Conservation (phyloP, 1,139 yeast species). For the Taiozyma onychis region DNA sequence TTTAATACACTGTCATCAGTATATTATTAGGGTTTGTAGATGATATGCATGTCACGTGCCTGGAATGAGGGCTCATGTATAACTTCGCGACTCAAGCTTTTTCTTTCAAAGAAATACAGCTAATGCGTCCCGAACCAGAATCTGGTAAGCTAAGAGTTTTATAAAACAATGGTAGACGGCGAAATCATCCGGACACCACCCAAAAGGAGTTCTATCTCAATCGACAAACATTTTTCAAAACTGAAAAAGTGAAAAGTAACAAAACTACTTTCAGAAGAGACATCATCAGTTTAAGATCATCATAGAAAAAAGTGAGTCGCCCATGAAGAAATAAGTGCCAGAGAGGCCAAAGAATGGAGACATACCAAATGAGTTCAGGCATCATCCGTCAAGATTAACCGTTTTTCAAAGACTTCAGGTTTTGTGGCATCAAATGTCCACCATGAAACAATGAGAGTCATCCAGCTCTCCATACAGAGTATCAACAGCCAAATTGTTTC, state of each 20-base stretch:
- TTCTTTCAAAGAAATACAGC: background rate
- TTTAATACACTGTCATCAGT: background rate
- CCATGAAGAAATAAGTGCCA: background rate
- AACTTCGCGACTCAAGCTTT: background rate
- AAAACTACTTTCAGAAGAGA: slow-evolving; percentile 9
- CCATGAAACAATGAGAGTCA: background rate
- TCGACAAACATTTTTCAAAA: slow-evolving; percentile 13
- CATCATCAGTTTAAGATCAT: slow-evolving; percentile 15
- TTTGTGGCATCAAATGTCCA: background rate
- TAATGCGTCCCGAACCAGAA: background rate
- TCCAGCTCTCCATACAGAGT: background rate
- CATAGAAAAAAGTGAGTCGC: slow-evolving; percentile 15
- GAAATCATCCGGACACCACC: slow-evolving; percentile 8
- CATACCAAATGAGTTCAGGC: background rate
- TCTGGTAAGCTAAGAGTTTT: background rate
- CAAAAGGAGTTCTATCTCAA: background rate
- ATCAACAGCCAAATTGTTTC: background rate
- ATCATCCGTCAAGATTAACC: background rate
- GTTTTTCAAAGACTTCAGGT: background rate
- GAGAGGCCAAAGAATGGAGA: background rate
- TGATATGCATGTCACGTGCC: background rate
- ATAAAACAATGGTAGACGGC: too few species aligned
- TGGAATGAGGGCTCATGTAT: background rate
- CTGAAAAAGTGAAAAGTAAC: slow-evolving; percentile 9
- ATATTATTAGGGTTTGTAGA: background rate